Conservation (phyloP, 2,329 filamentous ascomycete species). For the Hirsutella rhossiliensis region DNA sequence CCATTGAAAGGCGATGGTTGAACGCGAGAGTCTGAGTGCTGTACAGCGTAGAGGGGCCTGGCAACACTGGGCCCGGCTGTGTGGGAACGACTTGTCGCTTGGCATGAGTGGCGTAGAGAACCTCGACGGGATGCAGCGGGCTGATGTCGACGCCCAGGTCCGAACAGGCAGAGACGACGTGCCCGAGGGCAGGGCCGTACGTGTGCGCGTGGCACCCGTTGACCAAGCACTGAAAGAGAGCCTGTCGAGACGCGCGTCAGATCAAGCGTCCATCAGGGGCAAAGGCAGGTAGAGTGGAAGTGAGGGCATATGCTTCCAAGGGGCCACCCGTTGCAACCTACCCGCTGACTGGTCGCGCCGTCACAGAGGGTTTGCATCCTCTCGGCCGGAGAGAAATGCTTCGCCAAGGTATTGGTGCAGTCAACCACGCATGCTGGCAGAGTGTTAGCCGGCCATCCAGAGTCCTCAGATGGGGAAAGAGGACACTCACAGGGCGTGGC, state of each 20-base stretch:
- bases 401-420: constrained; percentile 8
- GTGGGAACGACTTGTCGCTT: constrained; percentile 4
- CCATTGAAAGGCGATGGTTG: constrained; percentile 11
- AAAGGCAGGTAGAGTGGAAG: neutral
- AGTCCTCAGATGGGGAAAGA: too few species aligned
- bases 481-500: constrained; percentile 1
- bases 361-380: neutral
- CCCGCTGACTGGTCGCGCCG: constrained; percentile 12
- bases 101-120: constrained; percentile 7
- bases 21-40: constrained; percentile 6
- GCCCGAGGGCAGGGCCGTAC: constrained; percentile 18
- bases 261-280: neutral
- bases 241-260: constrained; percentile 7
- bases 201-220: constrained; percentile 12
- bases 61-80: constrained; percentile 1
- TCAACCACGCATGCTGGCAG: constrained; percentile 3
- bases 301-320: neutral
- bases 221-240: constrained; percentile 19
- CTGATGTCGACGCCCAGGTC: constrained; percentile 13
- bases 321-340: constrained; percentile 3
- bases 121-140: constrained; percentile 17
- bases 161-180: constrained; percentile 15
- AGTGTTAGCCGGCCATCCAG: neutral
- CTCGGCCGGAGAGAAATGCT: neutral
- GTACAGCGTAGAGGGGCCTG: neutral